phyloP scores from a whole-genome alignment of 257 asterid species.

The Fraxinus excelsior region DNA sequence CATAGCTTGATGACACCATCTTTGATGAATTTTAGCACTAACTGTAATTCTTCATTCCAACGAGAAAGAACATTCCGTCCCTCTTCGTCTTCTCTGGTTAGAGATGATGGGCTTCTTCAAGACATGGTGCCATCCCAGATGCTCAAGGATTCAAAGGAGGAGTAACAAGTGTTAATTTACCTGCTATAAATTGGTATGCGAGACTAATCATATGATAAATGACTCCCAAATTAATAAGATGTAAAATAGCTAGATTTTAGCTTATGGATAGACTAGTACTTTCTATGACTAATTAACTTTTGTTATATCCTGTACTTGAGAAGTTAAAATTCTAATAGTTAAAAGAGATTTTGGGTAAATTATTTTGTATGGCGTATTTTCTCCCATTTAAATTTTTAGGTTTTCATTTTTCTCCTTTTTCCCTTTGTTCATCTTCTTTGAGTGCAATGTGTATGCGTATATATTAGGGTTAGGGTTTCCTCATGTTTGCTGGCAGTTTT shows the following conservation, averaged over 20 bases:
- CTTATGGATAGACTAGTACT: not conserved
- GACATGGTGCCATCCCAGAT: slow-evolving; percentile 73
- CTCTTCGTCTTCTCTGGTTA: slow-evolving; percentile 36
- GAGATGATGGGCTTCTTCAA: slow-evolving; percentile 81
- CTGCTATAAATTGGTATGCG: not conserved
- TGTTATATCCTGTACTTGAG: not conserved
- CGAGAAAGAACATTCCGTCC: slow-evolving; percentile 48
- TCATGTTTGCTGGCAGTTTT: not conserved
- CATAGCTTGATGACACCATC: slow-evolving; percentile 17
- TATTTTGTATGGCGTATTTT: not conserved
- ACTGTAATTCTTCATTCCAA: not conserved
- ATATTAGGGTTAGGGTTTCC: slow-evolving; percentile 2
- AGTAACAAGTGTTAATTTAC: slow-evolving; percentile 31
- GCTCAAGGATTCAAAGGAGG: slow-evolving; percentile 42
- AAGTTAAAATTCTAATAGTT: not conserved
- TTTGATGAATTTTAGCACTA: slow-evolving; percentile 7
- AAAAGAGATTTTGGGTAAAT: slow-evolving; percentile 1
- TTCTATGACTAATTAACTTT: not conserved
- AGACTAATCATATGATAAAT: not conserved
- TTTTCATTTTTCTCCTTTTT: not conserved
- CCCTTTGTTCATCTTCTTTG: not conserved
- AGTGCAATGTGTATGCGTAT: not conserved
- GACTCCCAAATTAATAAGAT: not conserved
- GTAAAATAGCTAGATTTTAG: not conserved
- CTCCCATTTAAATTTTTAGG: not conserved